Base-by-base conservation (phyloP, 108 stramenopile genomes). In the Skeletonema grethae region DNA sequence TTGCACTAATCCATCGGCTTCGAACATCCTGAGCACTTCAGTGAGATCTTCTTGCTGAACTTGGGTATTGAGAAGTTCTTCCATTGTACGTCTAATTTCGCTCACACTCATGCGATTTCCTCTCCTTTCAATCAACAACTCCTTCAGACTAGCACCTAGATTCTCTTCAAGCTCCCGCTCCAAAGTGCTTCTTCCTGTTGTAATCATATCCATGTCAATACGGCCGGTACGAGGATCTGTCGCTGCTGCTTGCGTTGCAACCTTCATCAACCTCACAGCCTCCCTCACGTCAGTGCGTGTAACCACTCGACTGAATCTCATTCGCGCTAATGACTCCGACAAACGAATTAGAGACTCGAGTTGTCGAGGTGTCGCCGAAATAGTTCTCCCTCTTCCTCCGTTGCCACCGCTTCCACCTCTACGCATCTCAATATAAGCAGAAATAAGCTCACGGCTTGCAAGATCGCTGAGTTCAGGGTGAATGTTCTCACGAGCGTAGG, bases 131-230 rank as follows among this genome's bases (percentile, higher is more conserved):
- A 68, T 67, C 63, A 95, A 67, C 20, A 92, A 69, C 59, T 92
- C 90, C 62, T 87, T 86, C 30, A 95, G 25, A 45, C 75, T 84
- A 20, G 83, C 61, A 58, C 76, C 73, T 53, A 95, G 48, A 20
- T 70, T 66, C 58, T 92, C 88, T 62, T 85, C 89, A 39, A 82
- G 29, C 68, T 95, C 86, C 53, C 97, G 82, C 64, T 96, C 97
- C 5, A 81, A 88, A 9, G 89, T 82, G 31, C 87, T 84, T 41
- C 89, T 80, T 12, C 99, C 98, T 5, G 98, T 98, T 10, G 90
- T 84, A 67, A 98, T 95, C 89, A 97, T 95, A 75, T 99, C 99
- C 98, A 99, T 98, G 75, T 99, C 98, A 71, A 99, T 98, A 7
- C 92, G 80, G 28, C 99, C 99, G 0, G 99, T 99, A 22, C 95